Evolutionary conservation across 148 eudicot genomes (phyloP), one percentile per base, ranked within the genome.

Genomic region (Suaeda aralocaspica): DNA sequence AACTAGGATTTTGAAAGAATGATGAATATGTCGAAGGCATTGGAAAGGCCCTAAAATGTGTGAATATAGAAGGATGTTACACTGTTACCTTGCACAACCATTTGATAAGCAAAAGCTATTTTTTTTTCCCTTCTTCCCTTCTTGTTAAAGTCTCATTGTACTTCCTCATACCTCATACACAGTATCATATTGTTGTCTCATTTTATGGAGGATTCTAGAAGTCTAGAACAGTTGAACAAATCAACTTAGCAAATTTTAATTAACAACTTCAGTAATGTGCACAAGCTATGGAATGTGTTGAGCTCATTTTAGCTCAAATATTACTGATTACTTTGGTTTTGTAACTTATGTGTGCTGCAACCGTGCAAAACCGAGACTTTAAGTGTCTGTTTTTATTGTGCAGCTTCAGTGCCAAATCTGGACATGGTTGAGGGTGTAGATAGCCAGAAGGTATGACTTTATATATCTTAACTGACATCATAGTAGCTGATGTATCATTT

Each of bases 341-440:
- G 13, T 4, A 22, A 24, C 41, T 36, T 36, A 36, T 3, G 8
- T 36, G 41, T 36, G 41, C 5, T 3, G 5, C 41, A 36, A 36
- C n/a, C n/a, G 18, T 6, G 18, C 24, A n/a, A n/a, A 49, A 46
- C 50, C 13, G 16, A 46, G 50, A n/a, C 2, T 16, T 49, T 4
- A 49, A 49, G 3, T 57, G 41, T 48, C 53, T 77, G 15, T 66
- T 73, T 62, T 39, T 60, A 42, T 55, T 65, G 51, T 78, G 90
- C 89, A 91, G 97, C 96, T 86, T 84, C 92, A 73, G 98, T 91
- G 57, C 98, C 96, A 33, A 76, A 89, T 84, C 88, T 94, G 29
- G 89, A 81, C 67, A 86, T 87, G 92, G 88, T 94, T 78, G 84
- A 91, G 72, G 92, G 97, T 62, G 96, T 94, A 9, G 97, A 94